Conservation (phyloP, 176 grass and related monocot genomes). For the Cenchrus americanus region DNA sequence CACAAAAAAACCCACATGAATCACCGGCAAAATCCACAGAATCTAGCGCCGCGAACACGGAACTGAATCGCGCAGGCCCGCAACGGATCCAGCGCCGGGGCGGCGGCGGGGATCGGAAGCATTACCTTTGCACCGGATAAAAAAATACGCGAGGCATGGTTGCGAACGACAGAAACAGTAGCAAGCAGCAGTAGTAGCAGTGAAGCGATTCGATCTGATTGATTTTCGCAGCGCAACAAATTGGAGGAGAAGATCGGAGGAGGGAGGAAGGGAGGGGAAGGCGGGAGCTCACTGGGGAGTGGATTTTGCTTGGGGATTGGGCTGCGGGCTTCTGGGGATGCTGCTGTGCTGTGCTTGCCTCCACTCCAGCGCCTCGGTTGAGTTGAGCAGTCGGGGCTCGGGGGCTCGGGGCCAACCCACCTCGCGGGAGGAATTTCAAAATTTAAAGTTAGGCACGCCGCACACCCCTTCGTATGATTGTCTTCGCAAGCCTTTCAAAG, state of each 20-base stretch:
- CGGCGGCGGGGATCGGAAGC: neutral
- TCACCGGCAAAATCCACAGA: neutral
- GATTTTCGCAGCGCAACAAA: constrained; percentile 17
- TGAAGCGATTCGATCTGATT: constrained; percentile 38
- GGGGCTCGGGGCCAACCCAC: no score
- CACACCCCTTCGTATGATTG: no score
- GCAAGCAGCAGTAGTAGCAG: constrained; percentile 22
- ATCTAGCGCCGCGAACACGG: neutral
- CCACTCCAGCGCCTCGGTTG: neutral
- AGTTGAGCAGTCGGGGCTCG: neutral
- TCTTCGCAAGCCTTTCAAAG: no score
- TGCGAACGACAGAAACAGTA: constrained; percentile 34
- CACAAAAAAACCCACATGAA: neutral
- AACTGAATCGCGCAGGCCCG: constrained; percentile 1
- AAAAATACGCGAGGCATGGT: constrained; percentile 54
- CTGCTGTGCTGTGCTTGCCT: no score
- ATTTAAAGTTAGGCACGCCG: no score
- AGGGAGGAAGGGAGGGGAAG: neutral
- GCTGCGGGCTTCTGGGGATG: constrained; percentile 15
- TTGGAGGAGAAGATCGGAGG: constrained; percentile 11
- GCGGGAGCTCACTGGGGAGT: constrained; percentile 53
- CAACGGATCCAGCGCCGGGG: constrained; percentile 38
- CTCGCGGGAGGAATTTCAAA: no score
- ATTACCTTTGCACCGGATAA: constrained; percentile 53
- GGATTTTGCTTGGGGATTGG: constrained; percentile 35